Conservation (phyloP, 257 asterid genomes). For the Penstemon newberryi region DNA sequence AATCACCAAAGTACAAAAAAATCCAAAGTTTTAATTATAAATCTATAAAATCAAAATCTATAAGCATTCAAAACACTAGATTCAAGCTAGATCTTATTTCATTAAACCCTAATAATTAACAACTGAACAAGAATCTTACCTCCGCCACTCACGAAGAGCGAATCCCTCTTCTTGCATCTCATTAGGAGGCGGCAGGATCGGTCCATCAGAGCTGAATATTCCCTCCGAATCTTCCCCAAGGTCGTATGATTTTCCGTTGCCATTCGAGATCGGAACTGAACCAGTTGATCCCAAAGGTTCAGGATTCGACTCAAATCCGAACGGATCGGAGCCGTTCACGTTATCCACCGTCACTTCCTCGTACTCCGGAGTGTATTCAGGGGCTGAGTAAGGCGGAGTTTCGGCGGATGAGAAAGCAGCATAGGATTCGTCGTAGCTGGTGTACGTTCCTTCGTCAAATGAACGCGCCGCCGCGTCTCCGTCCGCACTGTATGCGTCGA, state of each 20-base stretch:
- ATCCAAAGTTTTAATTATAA: neutral
- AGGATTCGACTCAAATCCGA: constrained; percentile 53
- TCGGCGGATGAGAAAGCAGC: constrained; percentile 36
- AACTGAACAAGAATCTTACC: constrained; percentile 45
- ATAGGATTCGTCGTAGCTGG: constrained; percentile 33
- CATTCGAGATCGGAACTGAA: constrained; percentile 65
- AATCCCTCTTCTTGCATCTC: constrained; percentile 85
- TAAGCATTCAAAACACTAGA: neutral
- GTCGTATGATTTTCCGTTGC: constrained; percentile 56
- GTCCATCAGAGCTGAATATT: constrained; percentile 77
- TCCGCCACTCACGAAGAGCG: constrained; percentile 90
- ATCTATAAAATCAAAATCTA: neutral
- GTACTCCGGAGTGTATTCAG: no score
- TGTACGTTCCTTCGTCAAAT: constrained; percentile 49
- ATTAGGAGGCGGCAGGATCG: constrained; percentile 78
- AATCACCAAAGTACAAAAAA: neutral
- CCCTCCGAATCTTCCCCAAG: constrained; percentile 62
- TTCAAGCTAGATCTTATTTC: neutral
- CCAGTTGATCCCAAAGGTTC: constrained; percentile 46
- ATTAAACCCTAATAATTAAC: neutral
- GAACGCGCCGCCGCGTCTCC: constrained; percentile 41
- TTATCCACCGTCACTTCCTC: constrained; percentile 36
- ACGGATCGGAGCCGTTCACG: constrained; percentile 70
- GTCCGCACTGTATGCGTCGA: constrained; percentile 49
- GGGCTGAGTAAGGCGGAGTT: constrained; percentile 51